Conservation (phyloP, 768 basidiomycete genomes). For the Neoboletus magnificus region DNA sequence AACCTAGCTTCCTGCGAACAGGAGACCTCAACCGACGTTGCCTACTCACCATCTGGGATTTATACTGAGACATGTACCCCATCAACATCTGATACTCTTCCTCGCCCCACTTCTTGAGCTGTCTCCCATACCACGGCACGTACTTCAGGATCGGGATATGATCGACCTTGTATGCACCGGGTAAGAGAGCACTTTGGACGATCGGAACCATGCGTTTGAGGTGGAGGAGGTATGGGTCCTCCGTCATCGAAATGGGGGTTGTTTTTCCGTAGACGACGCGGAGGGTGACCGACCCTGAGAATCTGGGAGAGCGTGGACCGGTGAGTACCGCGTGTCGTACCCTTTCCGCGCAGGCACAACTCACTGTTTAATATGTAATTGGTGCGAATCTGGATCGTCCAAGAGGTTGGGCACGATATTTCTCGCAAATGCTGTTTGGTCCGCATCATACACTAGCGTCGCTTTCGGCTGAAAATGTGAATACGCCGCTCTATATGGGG, state of each 20-base stretch:
- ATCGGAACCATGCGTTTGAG: conserved; percentile 30
- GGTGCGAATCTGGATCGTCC: conserved; percentile 23
- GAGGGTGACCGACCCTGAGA: conserved; percentile 26
- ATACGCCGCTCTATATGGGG: conserved; percentile 43
- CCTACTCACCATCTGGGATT: conserved; percentile 38
- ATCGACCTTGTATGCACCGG: conserved; percentile 35
- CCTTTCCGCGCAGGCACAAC: conserved; percentile 17
- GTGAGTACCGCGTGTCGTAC: not conserved
- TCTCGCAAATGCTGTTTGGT: conserved; percentile 38
- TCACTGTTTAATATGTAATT: conserved; percentile 33
- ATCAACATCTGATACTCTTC: conserved; percentile 53
- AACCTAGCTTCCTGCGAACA: not conserved
- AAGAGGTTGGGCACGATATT: conserved; percentile 22
- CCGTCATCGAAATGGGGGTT: conserved; percentile 10
- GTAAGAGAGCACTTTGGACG: conserved; percentile 30
- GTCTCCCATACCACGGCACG: conserved; percentile 60
- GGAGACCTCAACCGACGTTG: too few species aligned
- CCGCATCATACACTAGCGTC: conserved; percentile 42
- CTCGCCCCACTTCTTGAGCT: conserved; percentile 50
- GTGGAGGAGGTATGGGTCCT: conserved; percentile 22
- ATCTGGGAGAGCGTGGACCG: conserved; percentile 9
- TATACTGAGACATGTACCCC: conserved; percentile 43
- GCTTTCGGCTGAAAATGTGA: conserved; percentile 51
- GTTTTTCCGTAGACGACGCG: conserved; percentile 30
- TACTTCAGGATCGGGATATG: conserved; percentile 38